Conservation (phyloP, 169 alveolate species). For the Cryptosporidium ryanae region DNA sequence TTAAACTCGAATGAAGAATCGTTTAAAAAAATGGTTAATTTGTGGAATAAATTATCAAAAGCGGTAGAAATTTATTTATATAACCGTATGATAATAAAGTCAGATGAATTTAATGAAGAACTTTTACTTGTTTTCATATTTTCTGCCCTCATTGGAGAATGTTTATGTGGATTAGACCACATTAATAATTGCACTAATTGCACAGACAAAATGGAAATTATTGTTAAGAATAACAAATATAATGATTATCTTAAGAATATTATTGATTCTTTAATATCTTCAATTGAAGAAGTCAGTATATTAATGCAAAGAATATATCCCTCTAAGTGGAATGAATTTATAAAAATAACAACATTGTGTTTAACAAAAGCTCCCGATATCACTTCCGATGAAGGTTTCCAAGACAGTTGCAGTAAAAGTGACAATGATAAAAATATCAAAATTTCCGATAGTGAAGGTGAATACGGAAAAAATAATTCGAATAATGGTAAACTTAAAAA, state of each 20-base stretch:
- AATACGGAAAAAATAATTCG: neutral
- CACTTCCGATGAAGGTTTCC: neutral
- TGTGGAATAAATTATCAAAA: constrained; percentile 33
- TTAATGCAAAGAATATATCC: constrained; percentile 52
- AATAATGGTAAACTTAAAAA: constrained; percentile 18
- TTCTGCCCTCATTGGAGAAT: constrained; percentile 21
- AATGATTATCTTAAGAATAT: neutral
- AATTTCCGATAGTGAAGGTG: neutral
- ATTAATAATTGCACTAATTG: constrained; percentile 17
- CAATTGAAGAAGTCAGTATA: constrained; percentile 62
- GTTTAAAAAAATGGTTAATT: constrained; percentile 22
- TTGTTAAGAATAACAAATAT: neutral
- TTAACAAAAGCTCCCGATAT: constrained; percentile 41
- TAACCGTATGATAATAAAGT: neutral
- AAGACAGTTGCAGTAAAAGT: too few relatives aligned
- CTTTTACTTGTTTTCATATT: constrained; percentile 24
- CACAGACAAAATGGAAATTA: neutral
- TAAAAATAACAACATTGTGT: constrained; percentile 34
- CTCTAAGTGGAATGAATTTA: constrained; percentile 69
- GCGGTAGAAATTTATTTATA: neutral
- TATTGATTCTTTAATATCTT: constrained; percentile 20
- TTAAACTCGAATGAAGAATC: constrained; percentile 28
- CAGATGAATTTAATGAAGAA: constrained; percentile 5
- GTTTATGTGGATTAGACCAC: constrained; percentile 39
- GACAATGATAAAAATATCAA: constrained; percentile 7